Evolutionary conservation across 1,284 basidiomycete genomes (phyloP), one percentile per base, ranked within the genome.

Genomic region (Microbotryomycetes sp.): DNA sequence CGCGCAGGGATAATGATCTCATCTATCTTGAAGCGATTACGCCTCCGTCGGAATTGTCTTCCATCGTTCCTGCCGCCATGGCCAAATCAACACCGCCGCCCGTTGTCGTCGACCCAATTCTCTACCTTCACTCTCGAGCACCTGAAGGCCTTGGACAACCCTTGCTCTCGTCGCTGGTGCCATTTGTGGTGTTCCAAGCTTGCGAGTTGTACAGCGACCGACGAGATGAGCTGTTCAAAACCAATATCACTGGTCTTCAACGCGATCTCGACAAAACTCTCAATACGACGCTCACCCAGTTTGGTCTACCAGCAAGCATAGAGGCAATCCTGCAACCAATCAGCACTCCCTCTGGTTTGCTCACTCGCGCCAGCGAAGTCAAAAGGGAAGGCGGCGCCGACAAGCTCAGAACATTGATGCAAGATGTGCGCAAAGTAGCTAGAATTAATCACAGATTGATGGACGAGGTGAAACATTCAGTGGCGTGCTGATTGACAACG

Each of bases 1-100:
- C 23, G 6, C 16, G 6, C 64, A 83, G 89, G 29, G 96, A 98
- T 75, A 99, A 99, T 73, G 89, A 97, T 74, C 79, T 97, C 5
- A 96, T 99, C 56, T 99, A 98, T 77, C 89, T 97, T 68, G 83
- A 91, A 60, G 85, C 89, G 50, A 82, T 96, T 0, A 92, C 92
- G 0, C 79, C 89, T 0, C 73, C 83, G 1, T 83, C 87, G 2
- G 81, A 86, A 29, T 81, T 97, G 4, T 77, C 86, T 0, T 74
- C 81, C 0, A 85, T 97, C 51, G 77, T 80, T 46, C 84, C 84
- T 25, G 84, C 84, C 2, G 77, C 82, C 4, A 84, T 97, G 76
- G 89, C 86, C 31, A 82, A 86, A 66, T 75, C 85, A 2, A 80
- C 78, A 14, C 73, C 85, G 2, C 85, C 86, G 0, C 73, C 80